Evolutionary conservation across 495 filamentous ascomycete genomes (phyloP).

Genomic region (Hypoxylon subgilvum): DNA sequence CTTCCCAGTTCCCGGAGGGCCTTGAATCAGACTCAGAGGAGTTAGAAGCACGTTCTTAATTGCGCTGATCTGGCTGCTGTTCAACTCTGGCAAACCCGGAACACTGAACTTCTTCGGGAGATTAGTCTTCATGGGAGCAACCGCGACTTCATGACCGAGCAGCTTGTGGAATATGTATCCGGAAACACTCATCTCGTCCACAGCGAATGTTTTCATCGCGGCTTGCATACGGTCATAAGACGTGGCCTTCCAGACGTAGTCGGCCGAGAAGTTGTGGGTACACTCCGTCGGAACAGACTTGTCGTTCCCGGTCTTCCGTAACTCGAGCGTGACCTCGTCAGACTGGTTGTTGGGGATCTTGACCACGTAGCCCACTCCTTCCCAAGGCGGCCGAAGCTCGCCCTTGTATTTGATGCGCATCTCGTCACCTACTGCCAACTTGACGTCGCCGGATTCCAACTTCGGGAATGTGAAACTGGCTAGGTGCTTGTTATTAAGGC

Average conservation of each 20-base stretch:
- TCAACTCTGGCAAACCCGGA: constrained; percentile 92
- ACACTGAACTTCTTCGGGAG: constrained; percentile 97
- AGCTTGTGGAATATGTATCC: constrained; percentile 99
- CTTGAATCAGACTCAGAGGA: constrained; percentile 93
- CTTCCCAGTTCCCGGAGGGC: constrained; percentile 96
- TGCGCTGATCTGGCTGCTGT: constrained; percentile 93
- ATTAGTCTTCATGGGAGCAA: constrained; percentile 94
- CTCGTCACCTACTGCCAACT: constrained; percentile 96
- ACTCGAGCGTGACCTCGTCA: constrained; percentile 94
- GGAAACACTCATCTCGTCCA: constrained; percentile 97
- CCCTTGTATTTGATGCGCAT: constrained; percentile 98
- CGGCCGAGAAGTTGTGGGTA: constrained; percentile 96
- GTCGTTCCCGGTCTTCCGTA: constrained; percentile 75
- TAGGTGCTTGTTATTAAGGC: constrained; percentile 96
- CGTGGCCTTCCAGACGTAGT: constrained; percentile 99
- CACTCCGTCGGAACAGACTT: constrained; percentile 97
- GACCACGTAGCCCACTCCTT: constrained; percentile 98
- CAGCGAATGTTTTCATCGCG: constrained; percentile 98
- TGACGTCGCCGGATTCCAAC: constrained; percentile 96
- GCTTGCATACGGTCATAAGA: constrained; percentile 99
- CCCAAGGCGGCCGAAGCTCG: constrained; percentile 92
- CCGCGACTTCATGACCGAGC: constrained; percentile 93
- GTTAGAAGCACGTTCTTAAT: constrained; percentile 95
- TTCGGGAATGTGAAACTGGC: constrained; percentile 97
- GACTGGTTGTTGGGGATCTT: constrained; percentile 99